A percentile compares a stretch with the other conserved stretches of the same genome.
phyloP scores from a whole-genome alignment of 805 yeast species.

The Pichia manshurica region DNA sequence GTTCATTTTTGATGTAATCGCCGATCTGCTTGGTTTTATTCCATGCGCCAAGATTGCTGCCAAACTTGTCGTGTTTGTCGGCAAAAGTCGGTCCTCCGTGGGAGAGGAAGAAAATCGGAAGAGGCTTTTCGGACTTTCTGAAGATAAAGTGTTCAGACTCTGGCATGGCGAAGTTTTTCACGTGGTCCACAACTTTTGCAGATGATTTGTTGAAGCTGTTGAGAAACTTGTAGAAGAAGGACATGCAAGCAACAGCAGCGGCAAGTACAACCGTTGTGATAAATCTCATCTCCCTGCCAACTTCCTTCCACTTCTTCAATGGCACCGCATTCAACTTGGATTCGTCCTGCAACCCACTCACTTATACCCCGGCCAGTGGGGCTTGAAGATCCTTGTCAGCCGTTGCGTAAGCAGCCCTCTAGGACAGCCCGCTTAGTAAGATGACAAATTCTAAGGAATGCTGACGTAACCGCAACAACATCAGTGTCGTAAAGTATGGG shows the following conservation, averaged over 20 bases:
- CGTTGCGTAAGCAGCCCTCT: too few relatives aligned
- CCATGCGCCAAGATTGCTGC: constrained; percentile 58
- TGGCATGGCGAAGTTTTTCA: constrained; percentile 13
- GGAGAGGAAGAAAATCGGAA: constrained; percentile 64
- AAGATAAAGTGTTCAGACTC: constrained; percentile 19
- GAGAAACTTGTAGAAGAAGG: constrained; percentile 12
- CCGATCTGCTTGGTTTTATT: constrained; percentile 47
- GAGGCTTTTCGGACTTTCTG: constrained; percentile 20
- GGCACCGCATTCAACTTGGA: too few relatives aligned
- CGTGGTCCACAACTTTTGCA: constrained; percentile 3
- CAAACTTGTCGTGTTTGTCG: constrained; percentile 43
- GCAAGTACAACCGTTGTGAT: constrained; percentile 7
- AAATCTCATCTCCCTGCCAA: too few relatives aligned
- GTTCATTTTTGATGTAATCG: constrained; percentile 36
- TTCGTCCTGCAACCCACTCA: too few relatives aligned
- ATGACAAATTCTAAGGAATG: not conserved
- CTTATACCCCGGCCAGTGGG: too few relatives aligned
- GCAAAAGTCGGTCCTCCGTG: constrained; percentile 84
- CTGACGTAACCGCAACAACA: too few relatives aligned
- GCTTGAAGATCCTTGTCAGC: too few relatives aligned
- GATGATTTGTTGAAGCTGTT: constrained; percentile 9
- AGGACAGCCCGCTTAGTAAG: not conserved
- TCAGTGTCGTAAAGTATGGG: too few relatives aligned
- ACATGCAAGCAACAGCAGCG: constrained; percentile 15
- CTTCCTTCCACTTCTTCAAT: too few relatives aligned